phyloP scores from a whole-genome alignment of 768 basidiomycete genomes.

The Tricholomella constricta region DNA sequence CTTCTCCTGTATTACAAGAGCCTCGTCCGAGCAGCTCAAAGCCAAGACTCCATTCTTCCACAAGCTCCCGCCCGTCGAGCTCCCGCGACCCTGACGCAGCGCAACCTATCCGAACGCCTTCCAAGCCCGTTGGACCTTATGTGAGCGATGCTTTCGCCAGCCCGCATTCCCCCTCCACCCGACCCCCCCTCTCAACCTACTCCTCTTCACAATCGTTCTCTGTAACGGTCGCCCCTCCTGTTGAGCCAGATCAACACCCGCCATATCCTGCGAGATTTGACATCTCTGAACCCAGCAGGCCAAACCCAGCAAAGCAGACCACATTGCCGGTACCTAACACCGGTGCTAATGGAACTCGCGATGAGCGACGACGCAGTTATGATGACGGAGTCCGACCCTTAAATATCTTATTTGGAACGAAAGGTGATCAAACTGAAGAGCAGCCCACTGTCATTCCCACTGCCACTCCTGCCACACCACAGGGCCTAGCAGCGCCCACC shows the following conservation, averaged over 20 bases:
- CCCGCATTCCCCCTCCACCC: constrained; percentile 17
- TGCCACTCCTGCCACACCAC: constrained; percentile 20
- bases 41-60: not conserved
- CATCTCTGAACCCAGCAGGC: constrained; percentile 11
- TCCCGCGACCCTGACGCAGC: constrained; percentile 19
- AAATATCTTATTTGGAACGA: constrained; percentile 36
- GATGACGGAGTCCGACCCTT: constrained; percentile 48
- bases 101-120: constrained; percentile 23
- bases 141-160: constrained; percentile 39
- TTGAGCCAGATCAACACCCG: constrained; percentile 19
- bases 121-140: constrained; percentile 33
- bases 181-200: constrained; percentile 20
- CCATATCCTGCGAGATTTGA: constrained; percentile 20
- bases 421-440: constrained; percentile 17
- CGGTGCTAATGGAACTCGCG: constrained; percentile 20
- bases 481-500: constrained; percentile 36
- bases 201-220: constrained; percentile 38
- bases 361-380: constrained; percentile 42
- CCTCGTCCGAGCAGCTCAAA: constrained; percentile 3
- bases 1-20: constrained; percentile 6
- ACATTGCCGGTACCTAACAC: constrained; percentile 41
- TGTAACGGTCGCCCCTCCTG: constrained; percentile 45
- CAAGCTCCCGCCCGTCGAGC: constrained; percentile 19
- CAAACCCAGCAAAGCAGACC: constrained; percentile 36
- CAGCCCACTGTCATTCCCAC: constrained; percentile 17